Evolutionary conservation across 1,284 basidiomycete species (phyloP), one percentile per base, ranked within the genome.

Genomic region (Boletellus sp.): DNA sequence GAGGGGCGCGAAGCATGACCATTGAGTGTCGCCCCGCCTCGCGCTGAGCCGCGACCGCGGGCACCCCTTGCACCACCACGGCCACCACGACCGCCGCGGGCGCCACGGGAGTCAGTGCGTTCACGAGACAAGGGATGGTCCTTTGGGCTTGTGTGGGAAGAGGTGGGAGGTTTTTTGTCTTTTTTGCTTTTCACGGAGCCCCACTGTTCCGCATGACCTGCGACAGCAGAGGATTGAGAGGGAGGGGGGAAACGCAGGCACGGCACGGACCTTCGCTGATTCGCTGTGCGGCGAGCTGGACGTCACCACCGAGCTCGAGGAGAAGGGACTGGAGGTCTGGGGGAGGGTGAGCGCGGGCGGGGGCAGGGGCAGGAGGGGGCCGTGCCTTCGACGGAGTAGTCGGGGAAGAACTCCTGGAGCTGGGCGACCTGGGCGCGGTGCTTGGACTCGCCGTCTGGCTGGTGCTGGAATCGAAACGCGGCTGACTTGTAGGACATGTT

Each of bases 141-240:
- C 69, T 82, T 86, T 38, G 78, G 62, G 51, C 60, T 53, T 55
- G 71, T 19, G 38, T 54, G 71, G 61, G 58, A 60, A 53, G 53
- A 58, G 60, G 60, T 30, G 2, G 69, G 39, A 8, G 65, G 52
- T 65, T 88, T 89, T 77, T 91, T 92, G 67, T 90, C 86, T 76
- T 92, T 94, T 82, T 93, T 94, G 69, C 82, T 84, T 60, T 83
- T 85, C 58, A 93, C 91, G 44, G 89, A 83, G 42, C 84, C 90
- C 89, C 92, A 95, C 70, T 90, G 90, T 68, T 86, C 81, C 41
- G 80, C 87, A 58, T 79, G 79, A 63, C 91, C 91, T 93, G 65
- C 51, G 50, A 45, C 15, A 36, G 33, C 44, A 32, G 15, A 30
- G 19, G 45, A 53, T 42, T 54, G 50, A 54, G 59, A 50, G 26